Conservation (phyloP, 2,329 filamentous ascomycete species). For the Zalaria sp. region DNA sequence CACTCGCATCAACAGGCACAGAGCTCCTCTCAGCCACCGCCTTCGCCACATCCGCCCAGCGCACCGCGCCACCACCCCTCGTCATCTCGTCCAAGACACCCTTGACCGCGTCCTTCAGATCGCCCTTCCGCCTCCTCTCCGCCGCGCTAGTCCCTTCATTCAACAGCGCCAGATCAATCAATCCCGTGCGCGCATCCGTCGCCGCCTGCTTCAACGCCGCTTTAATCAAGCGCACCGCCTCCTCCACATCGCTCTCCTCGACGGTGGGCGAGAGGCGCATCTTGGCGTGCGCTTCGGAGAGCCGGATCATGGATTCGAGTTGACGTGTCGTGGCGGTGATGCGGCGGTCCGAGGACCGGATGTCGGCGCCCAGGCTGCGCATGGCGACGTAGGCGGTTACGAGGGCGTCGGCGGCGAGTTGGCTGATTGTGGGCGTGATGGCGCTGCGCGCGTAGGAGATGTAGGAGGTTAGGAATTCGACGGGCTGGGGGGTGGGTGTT, state of each 20-base stretch:
- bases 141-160: slow-evolving; percentile 85
- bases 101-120: slow-evolving; percentile 70
- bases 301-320: slow-evolving; percentile 95
- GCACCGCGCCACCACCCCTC: slow-evolving; percentile 48
- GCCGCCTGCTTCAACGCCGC: slow-evolving; percentile 90
- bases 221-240: slow-evolving; percentile 87
- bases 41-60: slow-evolving; percentile 66
- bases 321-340: slow-evolving; percentile 97
- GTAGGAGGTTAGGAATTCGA: slow-evolving; percentile 92
- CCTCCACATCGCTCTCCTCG: slow-evolving; percentile 67
- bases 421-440: slow-evolving; percentile 69
- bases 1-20: slow-evolving; percentile 55
- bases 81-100: slow-evolving; percentile 69
- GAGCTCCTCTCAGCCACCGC: slow-evolving; percentile 57
- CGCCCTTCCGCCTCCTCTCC: slow-evolving; percentile 70
- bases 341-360: slow-evolving; percentile 74
- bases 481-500: slow-evolving; percentile 43
- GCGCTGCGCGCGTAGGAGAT: slow-evolving; percentile 89
- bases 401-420: slow-evolving; percentile 68
- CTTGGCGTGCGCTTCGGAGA: slow-evolving; percentile 91
- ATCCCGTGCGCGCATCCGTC: slow-evolving; percentile 78
- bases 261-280: slow-evolving; percentile 77
- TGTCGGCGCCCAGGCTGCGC: slow-evolving; percentile 66
- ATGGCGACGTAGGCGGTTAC: slow-evolving; percentile 84
- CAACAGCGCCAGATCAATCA: slow-evolving; percentile 92